Base-by-base conservation (phyloP, 768 basidiomycete genomes). In the Collybia mongolica region DNA sequence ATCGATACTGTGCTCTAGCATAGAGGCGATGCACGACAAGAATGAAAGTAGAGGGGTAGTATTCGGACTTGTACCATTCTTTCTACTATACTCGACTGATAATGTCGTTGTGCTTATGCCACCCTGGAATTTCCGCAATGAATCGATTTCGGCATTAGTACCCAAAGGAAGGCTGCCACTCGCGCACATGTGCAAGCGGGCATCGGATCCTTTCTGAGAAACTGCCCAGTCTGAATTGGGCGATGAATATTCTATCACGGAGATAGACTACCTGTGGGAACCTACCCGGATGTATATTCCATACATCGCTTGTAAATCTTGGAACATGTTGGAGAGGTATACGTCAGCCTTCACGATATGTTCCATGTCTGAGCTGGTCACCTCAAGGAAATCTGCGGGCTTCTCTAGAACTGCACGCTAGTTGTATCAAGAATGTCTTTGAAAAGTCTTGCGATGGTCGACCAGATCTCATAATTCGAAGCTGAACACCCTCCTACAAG, bases 101-200 rank as follows among this genome's bases (percentile, higher is more conserved):
- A 32, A 14, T 32, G 11, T 6, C 14, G 32, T 32, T 11, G 32
- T 2, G 11, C 11, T 32, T 32, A 14, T 3, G 5, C 11, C 11
- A 14, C 42, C 12, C 36, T 17, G 60, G 57, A 37, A 66, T 60
- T 19, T 76, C 78, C 11, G 81, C 84, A 23, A 81, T 69, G 55
- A 80, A 83, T 53, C 83, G 28, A 85, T 76, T 70, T 86, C 83
- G 24, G 86, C 72, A 48, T 73, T 75, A 6, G 77, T 79, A 14
- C 77, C 75, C 48, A 77, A 38, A 1, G 83, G 81, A 35, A 86
- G 72, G 67, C 60, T 2, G 71, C 73, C 11, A 84, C 82, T 6
- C 80, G 82, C 15, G 86, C 63, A 59, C 81, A 82, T 19, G 83
- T 83, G 38, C 82, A 71, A 5, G 82, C 81, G 12, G 82, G 83